These are phyloP conservation scores for Babesia divergens DNA, from an alignment of 169 alveolate genomes.

Conservation along the genomic window DNA sequence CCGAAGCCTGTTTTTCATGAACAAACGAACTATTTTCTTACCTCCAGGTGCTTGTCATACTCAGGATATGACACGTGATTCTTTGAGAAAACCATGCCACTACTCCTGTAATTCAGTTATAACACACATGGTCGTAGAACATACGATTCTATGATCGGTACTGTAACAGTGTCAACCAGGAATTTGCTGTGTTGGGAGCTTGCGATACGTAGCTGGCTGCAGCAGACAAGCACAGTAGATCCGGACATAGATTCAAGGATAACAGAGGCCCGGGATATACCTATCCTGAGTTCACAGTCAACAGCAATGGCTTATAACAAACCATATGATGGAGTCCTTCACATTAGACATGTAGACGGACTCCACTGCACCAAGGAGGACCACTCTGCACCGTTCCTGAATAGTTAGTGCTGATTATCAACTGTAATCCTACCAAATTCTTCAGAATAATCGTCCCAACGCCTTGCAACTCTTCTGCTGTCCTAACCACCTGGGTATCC, in stretches of 20 bases:
- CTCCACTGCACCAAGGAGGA: slow-evolving; percentile 37
- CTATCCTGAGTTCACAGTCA: slow-evolving; percentile 7
- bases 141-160: slow-evolving; percentile 52
- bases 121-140: not conserved
- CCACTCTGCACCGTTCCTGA: slow-evolving; percentile 38
- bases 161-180: slow-evolving; percentile 35
- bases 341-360: slow-evolving; percentile 33
- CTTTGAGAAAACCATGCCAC: slow-evolving; percentile 1
- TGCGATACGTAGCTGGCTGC: slow-evolving; percentile 54
- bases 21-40: not conserved
- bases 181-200: slow-evolving; percentile 5
- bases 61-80: slow-evolving; percentile 35
- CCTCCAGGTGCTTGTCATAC: slow-evolving; percentile 30
- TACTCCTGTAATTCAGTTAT: not conserved
- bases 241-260: slow-evolving; percentile 8
- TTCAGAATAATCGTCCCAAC: slow-evolving; percentile 30
- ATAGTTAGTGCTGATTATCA: not conserved
- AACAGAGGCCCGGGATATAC: slow-evolving; percentile 4
- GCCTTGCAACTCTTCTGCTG: not conserved
- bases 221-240: slow-evolving; percentile 21
- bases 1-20: slow-evolving; percentile 10
- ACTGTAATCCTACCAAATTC: slow-evolving; percentile 14
- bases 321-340: slow-evolving; percentile 39
- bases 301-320: not conserved
- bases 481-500: slow-evolving; percentile 6